phyloP scores from a whole-genome alignment of 352 stramenopile species.

The Globisporangium irregulare region DNA sequence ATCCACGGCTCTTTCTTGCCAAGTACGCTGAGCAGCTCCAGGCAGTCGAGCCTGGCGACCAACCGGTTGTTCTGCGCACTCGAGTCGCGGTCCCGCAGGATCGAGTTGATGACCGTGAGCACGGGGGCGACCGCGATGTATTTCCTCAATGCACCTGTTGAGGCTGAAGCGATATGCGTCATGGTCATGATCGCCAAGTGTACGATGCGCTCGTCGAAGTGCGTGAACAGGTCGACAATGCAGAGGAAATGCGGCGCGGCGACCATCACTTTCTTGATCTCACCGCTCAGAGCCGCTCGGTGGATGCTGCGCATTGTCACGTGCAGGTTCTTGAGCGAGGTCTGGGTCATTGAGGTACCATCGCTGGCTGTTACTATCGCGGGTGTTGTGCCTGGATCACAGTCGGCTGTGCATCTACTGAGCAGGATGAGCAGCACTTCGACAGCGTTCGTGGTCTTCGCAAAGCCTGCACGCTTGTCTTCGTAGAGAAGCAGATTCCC shows the following conservation, averaged over 20 bases:
- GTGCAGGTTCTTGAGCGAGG: slow-evolving; percentile 30
- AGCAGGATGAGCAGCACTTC: slow-evolving; percentile 43
- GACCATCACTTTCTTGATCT: slow-evolving; percentile 34
- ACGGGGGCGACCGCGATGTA: slow-evolving; percentile 38
- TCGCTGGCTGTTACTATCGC: not conserved
- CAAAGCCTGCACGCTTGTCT: slow-evolving; percentile 54
- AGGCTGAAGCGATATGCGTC: slow-evolving; percentile 29
- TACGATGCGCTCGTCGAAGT: slow-evolving; percentile 36
- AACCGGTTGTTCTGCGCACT: slow-evolving; percentile 2
- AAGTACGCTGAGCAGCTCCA: slow-evolving; percentile 41
- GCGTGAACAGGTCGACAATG: slow-evolving; percentile 42
- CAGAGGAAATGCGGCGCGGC: slow-evolving; percentile 39
- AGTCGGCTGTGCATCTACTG: slow-evolving; percentile 15
- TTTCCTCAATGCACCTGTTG: slow-evolving; percentile 18
- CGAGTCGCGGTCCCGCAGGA: slow-evolving; percentile 36
- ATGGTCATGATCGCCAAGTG: slow-evolving; percentile 36
- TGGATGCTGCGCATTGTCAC: slow-evolving; percentile 25
- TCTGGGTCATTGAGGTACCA: not conserved
- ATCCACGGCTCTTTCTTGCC: slow-evolving; percentile 42
- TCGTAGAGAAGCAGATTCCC: slow-evolving; percentile 57
- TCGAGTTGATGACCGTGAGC: slow-evolving; percentile 35
- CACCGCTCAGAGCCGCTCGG: slow-evolving; percentile 24
- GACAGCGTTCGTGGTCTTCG: slow-evolving; percentile 30
- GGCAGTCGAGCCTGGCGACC: slow-evolving; percentile 33
- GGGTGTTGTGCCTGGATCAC: not conserved